Conservation (phyloP, 805 yeast species). For the Yarrowia porcina region DNA sequence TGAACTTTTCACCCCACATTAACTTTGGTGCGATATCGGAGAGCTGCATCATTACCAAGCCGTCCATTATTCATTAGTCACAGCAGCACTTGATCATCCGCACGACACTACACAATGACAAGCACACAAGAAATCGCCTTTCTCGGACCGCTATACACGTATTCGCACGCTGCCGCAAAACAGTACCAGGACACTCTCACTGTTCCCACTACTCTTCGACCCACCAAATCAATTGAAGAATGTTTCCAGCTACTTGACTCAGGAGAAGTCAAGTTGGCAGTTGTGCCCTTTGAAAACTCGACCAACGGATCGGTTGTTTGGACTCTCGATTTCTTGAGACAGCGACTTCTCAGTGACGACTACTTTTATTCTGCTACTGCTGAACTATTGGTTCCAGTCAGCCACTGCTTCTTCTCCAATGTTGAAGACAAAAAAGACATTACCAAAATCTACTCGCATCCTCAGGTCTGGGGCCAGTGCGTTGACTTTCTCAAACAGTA, state of each 20-base stretch:
- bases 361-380: constrained; percentile 48
- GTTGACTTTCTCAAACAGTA: constrained; percentile 47
- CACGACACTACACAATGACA: background rate
- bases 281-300: constrained; percentile 90
- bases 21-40: constrained; percentile 16
- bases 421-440: constrained; percentile 40
- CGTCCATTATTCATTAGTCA: background rate
- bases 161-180: constrained; percentile 70
- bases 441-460: constrained; percentile 75
- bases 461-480: constrained; percentile 98
- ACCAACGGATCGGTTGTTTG: constrained; percentile 90
- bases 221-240: constrained; percentile 35
- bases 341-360: constrained; percentile 32
- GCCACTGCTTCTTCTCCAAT: constrained; percentile 65
- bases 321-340: constrained; percentile 78
- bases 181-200: constrained; percentile 2
- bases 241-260: constrained; percentile 59
- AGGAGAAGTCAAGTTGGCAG: constrained; percentile 58
- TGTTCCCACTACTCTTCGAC: constrained; percentile 30
- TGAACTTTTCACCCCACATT: background rate
- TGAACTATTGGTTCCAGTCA: constrained; percentile 78
- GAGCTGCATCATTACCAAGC: too few relatives aligned
- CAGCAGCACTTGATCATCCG: background rate
- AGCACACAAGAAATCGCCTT: constrained; percentile 45
- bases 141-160: constrained; percentile 89